Conservation (phyloP, 2,329 filamentous ascomycete species). For the Bipolaris victoriae region DNA sequence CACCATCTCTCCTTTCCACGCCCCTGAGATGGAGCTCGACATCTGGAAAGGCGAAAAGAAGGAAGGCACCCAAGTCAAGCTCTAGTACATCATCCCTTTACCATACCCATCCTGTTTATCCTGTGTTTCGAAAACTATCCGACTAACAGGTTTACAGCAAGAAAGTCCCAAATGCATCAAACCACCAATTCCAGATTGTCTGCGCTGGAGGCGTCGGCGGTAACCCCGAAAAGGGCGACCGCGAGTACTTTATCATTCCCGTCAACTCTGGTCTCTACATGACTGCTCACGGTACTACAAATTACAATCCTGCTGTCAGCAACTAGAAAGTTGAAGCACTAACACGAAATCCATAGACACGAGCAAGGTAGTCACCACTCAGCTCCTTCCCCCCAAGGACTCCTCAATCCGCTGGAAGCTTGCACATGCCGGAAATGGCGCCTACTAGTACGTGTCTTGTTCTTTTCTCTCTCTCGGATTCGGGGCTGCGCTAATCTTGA, state of each 20-base stretch:
- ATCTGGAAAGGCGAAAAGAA: neutral
- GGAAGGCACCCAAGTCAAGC: neutral
- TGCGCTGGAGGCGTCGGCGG: neutral
- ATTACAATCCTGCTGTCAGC: no score
- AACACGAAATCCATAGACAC: neutral
- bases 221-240: constrained; percentile 6
- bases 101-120: neutral
- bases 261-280: constrained; percentile 8
- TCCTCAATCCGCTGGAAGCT: constrained; percentile 4
- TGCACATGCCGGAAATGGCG: neutral
- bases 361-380: neutral
- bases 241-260: constrained; percentile 10
- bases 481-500: neutral
- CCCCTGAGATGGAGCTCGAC: neutral
- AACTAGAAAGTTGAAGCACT: neutral
- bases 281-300: neutral
- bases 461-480: neutral
- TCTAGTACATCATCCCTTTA: neutral
- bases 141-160: neutral
- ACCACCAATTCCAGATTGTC: constrained; percentile 6
- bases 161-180: neutral
- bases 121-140: neutral
- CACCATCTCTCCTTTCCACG: neutral
- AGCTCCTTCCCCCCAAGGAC: constrained; percentile 2
- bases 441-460: neutral